These are phyloP conservation scores for Neurospora pannonica DNA, from an alignment of 495 filamentous ascomycete genomes.

Conservation along the genomic window DNA sequence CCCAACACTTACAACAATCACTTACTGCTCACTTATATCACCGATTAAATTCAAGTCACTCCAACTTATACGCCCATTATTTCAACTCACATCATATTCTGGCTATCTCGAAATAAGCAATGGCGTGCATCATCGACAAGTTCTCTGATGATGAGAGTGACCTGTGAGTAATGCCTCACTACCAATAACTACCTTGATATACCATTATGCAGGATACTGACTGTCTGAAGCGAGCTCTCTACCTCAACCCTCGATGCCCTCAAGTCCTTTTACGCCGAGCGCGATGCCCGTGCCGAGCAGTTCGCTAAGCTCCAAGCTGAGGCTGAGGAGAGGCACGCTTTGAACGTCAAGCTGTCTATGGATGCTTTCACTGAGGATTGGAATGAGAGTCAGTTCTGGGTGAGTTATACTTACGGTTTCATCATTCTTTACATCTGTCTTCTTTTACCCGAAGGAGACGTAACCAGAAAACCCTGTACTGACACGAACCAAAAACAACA, in stretches of 20 bases:
- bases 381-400: conserved; percentile 76
- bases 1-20: not conserved
- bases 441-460: no score
- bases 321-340: conserved; percentile 33
- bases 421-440: not conserved
- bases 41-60: not conserved
- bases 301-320: conserved; percentile 51
- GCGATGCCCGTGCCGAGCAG: conserved; percentile 48
- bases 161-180: conserved; percentile 22
- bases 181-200: not conserved
- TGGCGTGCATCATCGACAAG: not conserved
- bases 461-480: no score
- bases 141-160: conserved; percentile 1
- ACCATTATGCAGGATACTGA: not conserved
- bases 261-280: conserved; percentile 58
- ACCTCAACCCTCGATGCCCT: conserved; percentile 51
- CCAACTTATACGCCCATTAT: not conserved
- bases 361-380: conserved; percentile 70
- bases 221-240: conserved; percentile 42
- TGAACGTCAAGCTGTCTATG: conserved; percentile 44
- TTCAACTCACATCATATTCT: not conserved
- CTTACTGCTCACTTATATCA: not conserved
- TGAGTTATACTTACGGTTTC: conserved; percentile 23
- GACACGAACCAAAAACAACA: conserved; percentile 18
- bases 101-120: not conserved